Base-by-base conservation (phyloP, 2,329 filamentous ascomycete species). In the Aspergillus fumigatiaffinis region DNA sequence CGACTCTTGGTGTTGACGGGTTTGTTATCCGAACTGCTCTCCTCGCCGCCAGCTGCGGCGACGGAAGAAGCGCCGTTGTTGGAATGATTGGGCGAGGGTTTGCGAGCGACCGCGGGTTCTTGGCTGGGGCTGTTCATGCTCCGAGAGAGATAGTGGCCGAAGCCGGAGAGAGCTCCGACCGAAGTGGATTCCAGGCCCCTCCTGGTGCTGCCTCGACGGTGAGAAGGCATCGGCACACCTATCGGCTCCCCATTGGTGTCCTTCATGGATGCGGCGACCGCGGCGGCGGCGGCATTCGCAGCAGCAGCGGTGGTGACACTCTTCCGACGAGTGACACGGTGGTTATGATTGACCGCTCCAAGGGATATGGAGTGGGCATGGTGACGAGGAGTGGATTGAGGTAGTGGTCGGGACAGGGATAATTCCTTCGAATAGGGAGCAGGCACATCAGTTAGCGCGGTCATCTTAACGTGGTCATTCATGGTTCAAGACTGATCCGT, bases 321-420 rank as follows among this genome's bases (percentile, higher is more conserved):
- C 84, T 97, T 97, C 68, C 94, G 87, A 69, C 93, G 90, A 67
- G 90, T 92, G 65, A 97, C 86, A 66, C 94, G 90, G 76, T 96
- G 90, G 73, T 86, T 87, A 66, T 87, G 79, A 79, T 92, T 93
- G 70, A 92, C 84, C 57, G 89, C 86, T 66, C 86, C 86, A 58
- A 89, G 84, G 55, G 92, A 88, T 66, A 92, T 81, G 57, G 91
- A 93, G 75, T 94, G 89, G 51, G 90, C 90, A 79, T 92, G 90
- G 66, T 86, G 87, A 70, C 92, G 88, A 61, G 86, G 84, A 77
- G 89, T 85, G 63, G 87, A 79, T 70, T 85, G 85, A 73, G 81
- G 81, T 72, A 89, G 81, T 76, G 88, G 87, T 75, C 87, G 84
- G 69, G 86, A 84, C 65, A 85, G 80, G 71, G 85, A 73, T 54